These are phyloP conservation scores for Kodamaea laetipori DNA, from an alignment of 805 yeast species.

Conservation along the genomic window DNA sequence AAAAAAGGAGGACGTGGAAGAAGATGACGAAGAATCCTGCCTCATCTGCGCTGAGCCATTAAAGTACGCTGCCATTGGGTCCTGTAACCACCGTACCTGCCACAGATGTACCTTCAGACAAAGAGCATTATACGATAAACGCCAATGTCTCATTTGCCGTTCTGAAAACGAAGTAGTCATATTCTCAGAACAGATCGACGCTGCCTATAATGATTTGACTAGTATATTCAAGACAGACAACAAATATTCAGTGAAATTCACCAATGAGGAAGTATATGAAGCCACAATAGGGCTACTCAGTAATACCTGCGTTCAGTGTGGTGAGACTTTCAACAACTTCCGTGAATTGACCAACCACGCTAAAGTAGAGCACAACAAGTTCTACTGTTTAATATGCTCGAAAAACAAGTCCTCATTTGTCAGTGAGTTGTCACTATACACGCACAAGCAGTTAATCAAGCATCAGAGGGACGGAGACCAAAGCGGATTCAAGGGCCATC, in stretches of 20 bases:
- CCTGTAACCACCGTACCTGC: constrained; percentile 86
- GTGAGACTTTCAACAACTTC: constrained; percentile 47
- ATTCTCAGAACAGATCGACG: constrained; percentile 50
- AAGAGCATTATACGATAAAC: constrained; percentile 74
- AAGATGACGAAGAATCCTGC: constrained; percentile 51
- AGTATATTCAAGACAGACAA: constrained; percentile 40
- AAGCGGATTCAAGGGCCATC: constrained; percentile 85
- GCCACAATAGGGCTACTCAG: constrained; percentile 55
- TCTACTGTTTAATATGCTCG: constrained; percentile 75
- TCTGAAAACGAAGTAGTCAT: constrained; percentile 60
- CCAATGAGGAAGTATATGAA: constrained; percentile 49
- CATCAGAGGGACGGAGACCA: constrained; percentile 76
- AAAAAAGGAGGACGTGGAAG: constrained; percentile 23
- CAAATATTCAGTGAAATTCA: constrained; percentile 60
- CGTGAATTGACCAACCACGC: constrained; percentile 67
- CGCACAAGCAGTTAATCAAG: constrained; percentile 58
- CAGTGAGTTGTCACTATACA: constrained; percentile 63
- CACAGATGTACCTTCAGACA: constrained; percentile 81
- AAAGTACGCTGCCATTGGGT: constrained; percentile 65
- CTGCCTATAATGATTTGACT: constrained; percentile 39
- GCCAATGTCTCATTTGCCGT: constrained; percentile 82
- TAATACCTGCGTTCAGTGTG: constrained; percentile 58
- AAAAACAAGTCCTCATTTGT: constrained; percentile 77
- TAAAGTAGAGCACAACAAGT: constrained; percentile 60
- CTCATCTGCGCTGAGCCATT: constrained; percentile 82